Conservation (phyloP, 495 filamentous ascomycete genomes). For the Pseudomonodictys pantanalensis region DNA sequence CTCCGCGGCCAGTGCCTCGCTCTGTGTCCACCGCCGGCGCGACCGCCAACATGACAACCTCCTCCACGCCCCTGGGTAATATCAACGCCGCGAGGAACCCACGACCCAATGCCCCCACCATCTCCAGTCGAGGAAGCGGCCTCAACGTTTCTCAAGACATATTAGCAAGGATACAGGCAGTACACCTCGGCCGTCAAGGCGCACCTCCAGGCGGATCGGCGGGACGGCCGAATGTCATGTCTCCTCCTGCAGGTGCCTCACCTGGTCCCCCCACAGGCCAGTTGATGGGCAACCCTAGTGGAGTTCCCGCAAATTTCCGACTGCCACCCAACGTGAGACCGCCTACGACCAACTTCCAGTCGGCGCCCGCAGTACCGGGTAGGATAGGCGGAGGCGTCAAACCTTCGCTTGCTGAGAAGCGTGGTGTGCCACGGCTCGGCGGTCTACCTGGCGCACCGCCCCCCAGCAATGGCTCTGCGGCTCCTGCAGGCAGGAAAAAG, state of each 20-base stretch:
- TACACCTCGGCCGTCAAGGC: conserved; percentile 39
- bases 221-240: conserved; percentile 18
- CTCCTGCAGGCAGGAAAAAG: conserved; percentile 35
- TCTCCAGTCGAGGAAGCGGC: conserved; percentile 54
- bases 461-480: conserved; percentile 19
- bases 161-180: conserved; percentile 51
- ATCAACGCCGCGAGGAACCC: conserved; percentile 75
- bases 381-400: conserved; percentile 36
- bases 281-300: conserved; percentile 13
- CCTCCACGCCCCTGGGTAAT: conserved; percentile 76
- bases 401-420: conserved; percentile 50
- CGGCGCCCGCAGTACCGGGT: conserved; percentile 38
- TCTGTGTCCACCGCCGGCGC: conserved; percentile 43
- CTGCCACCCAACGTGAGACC: conserved; percentile 34
- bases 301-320: conserved; percentile 36
- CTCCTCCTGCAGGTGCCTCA: conserved; percentile 5
- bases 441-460: conserved; percentile 40
- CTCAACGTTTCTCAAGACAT: conserved; percentile 68
- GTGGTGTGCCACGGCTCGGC: conserved; percentile 40
- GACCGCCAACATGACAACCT: conserved; percentile 57
- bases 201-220: conserved; percentile 27
- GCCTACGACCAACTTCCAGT: conserved; percentile 31
- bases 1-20: conserved; percentile 21
- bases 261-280: conserved; percentile 16
- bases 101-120: conserved; percentile 45